Conservation (phyloP, 2,329 filamentous ascomycete genomes). For the Aspergillus chevalieri region DNA sequence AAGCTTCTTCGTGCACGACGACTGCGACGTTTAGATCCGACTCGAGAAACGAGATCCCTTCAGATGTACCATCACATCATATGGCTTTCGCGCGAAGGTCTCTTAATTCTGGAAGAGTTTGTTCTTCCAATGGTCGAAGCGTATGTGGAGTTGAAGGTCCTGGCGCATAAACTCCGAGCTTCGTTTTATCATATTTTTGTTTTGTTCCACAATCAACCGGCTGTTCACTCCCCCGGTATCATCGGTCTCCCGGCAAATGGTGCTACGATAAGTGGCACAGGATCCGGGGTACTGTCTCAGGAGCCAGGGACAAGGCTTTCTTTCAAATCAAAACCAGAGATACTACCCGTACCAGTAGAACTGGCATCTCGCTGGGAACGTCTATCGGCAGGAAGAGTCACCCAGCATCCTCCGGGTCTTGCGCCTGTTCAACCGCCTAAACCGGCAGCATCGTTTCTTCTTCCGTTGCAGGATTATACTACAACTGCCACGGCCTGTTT, state of each 20-base stretch:
- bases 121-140: constrained; percentile 77
- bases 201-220: constrained; percentile 86
- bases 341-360: constrained; percentile 2
- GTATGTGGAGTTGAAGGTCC: constrained; percentile 76
- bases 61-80: constrained; percentile 86
- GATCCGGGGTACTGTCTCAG: constrained; percentile 21
- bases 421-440: constrained; percentile 24
- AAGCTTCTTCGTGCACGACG: constrained; percentile 79
- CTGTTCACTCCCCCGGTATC: constrained; percentile 59
- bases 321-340: constrained; percentile 12
- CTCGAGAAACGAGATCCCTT: constrained; percentile 70
- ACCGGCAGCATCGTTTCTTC: constrained; percentile 63
- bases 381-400: constrained; percentile 4
- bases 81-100: constrained; percentile 88
- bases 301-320: constrained; percentile 11
- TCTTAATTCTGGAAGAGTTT: constrained; percentile 78
- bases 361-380: background rate
- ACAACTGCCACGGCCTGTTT: constrained; percentile 78
- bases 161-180: constrained; percentile 84
- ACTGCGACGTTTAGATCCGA: constrained; percentile 71
- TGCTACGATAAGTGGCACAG: constrained; percentile 18
- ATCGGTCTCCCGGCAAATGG: constrained; percentile 29
- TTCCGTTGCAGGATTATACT: constrained; percentile 74
- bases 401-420: constrained; percentile 32
- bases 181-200: constrained; percentile 97